Percentiles rank a stretch among this genome's conserved stretches.
Conservation (phyloP, 1,284 basidiomycete genomes). For the Ceratobasidium papillatum region DNA sequence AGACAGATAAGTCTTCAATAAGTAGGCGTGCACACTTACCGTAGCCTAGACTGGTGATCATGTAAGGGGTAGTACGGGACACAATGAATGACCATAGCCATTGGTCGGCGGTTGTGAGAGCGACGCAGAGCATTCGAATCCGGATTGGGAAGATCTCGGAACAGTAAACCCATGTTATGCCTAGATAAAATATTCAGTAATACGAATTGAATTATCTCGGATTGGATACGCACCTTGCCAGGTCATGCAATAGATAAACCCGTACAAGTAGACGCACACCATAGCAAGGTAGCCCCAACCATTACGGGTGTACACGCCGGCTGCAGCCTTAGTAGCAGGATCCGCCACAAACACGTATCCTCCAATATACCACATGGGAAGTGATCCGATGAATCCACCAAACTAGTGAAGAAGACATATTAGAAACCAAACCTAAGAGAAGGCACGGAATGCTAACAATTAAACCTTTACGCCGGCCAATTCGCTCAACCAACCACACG, state of each 20-base stretch:
- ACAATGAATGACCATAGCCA: constrained; percentile 54
- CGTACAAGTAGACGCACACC: constrained; percentile 37
- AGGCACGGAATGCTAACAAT: constrained; percentile 42
- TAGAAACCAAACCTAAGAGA: neutral
- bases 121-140: constrained; percentile 53
- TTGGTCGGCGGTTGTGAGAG: constrained; percentile 51
- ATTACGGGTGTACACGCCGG: constrained; percentile 32
- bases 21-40: neutral
- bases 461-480: constrained; percentile 49
- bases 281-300: constrained; percentile 38
- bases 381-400: constrained; percentile 35
- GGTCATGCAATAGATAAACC: constrained; percentile 39
- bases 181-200: neutral
- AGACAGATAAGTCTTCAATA: neutral
- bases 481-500: constrained; percentile 50
- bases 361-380: constrained; percentile 40
- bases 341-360: constrained; percentile 36
- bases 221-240: constrained; percentile 32
- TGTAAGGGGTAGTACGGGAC: constrained; percentile 51
- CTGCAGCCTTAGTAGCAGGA: constrained; percentile 34
- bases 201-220: neutral
- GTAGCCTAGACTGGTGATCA: constrained; percentile 48
- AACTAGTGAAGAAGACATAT: neutral
- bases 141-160: constrained; percentile 55
- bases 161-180: constrained; percentile 47